phyloP scores from a whole-genome alignment of 179 eudicot genomes.

The Camellia oleifera region DNA sequence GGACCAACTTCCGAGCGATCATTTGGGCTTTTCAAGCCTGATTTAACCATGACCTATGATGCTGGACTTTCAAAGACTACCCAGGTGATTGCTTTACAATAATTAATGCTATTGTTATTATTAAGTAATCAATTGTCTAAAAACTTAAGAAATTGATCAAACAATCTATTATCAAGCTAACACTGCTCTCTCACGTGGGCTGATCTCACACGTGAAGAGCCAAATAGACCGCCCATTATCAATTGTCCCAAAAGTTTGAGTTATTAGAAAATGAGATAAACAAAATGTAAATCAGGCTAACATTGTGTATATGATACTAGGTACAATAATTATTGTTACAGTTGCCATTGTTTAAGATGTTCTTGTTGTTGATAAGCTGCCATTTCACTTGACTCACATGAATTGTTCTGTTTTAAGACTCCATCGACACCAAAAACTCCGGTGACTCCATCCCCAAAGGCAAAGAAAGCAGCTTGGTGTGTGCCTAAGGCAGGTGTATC shows the following conservation, averaged over 20 bases:
- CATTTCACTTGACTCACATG: not conserved
- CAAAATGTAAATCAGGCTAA: too few species aligned
- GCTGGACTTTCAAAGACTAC: conserved; percentile 60
- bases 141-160: too few species aligned
- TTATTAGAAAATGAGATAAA: too few species aligned
- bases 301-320: too few species aligned
- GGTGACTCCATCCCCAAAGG: conserved; percentile 34
- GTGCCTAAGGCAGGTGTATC: conserved; percentile 69
- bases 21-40: conserved; percentile 84
- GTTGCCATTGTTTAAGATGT: not conserved
- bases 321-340: too few species aligned
- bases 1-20: conserved; percentile 82
- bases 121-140: too few species aligned
- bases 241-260: too few species aligned
- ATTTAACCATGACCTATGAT: conserved; percentile 62
- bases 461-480: conserved; percentile 57
- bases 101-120: too few species aligned
- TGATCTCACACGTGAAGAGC: too few species aligned
- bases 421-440: conserved; percentile 25
- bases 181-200: too few species aligned
- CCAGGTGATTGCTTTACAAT: conserved; percentile 43
- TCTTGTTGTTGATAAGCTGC: not conserved
- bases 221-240: too few species aligned
- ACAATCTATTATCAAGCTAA: too few species aligned
- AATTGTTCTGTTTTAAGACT: conserved; percentile 1